These are phyloP conservation scores for Phytopythium vexans DNA, from an alignment of 352 stramenopile genomes.

Conservation along the genomic window DNA sequence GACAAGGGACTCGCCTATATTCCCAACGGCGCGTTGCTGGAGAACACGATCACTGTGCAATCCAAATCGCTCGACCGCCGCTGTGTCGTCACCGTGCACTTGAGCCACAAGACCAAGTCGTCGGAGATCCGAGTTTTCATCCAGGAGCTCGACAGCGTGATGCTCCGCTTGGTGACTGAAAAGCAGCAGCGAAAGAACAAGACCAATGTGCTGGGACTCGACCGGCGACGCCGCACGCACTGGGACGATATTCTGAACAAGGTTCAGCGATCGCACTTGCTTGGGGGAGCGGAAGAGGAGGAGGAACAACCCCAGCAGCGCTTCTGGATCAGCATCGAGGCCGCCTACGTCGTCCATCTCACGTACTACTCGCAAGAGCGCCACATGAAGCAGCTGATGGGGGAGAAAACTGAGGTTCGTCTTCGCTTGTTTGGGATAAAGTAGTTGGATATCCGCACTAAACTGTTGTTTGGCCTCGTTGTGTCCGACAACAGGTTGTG, in stretches of 20 bases:
- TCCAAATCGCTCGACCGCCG: conserved; percentile 59
- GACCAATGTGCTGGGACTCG: conserved; percentile 39
- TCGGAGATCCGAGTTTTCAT: conserved; percentile 61
- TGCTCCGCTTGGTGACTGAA: conserved; percentile 37
- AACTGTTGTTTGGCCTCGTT: conserved; percentile 1
- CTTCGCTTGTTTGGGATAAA: not conserved
- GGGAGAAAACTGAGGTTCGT: conserved; percentile 69
- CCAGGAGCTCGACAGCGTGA: conserved; percentile 59
- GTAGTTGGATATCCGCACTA: not conserved
- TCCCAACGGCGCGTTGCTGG: conserved; percentile 73
- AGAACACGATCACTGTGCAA: conserved; percentile 71
- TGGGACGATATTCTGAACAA: conserved; percentile 43
- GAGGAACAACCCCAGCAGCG: conserved; percentile 23
- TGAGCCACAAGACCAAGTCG: conserved; percentile 51
- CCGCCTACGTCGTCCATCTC: conserved; percentile 65
- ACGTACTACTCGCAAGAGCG: conserved; percentile 76
- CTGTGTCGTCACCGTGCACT: conserved; percentile 49
- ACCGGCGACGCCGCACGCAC: conserved; percentile 28
- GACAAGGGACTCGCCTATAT: conserved; percentile 82
- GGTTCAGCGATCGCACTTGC: conserved; percentile 34
- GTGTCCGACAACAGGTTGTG: conserved; percentile 30
- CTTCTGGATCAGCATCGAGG: conserved; percentile 75
- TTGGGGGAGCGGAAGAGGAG: conserved; percentile 16
- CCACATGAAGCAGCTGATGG: conserved; percentile 54
- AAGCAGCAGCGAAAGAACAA: conserved; percentile 24